A percentile compares a stretch with the other conserved stretches of the same genome.
These are phyloP conservation scores for Kodamaea sagamina DNA, from an alignment of 805 yeast species.

Conservation along the genomic window DNA sequence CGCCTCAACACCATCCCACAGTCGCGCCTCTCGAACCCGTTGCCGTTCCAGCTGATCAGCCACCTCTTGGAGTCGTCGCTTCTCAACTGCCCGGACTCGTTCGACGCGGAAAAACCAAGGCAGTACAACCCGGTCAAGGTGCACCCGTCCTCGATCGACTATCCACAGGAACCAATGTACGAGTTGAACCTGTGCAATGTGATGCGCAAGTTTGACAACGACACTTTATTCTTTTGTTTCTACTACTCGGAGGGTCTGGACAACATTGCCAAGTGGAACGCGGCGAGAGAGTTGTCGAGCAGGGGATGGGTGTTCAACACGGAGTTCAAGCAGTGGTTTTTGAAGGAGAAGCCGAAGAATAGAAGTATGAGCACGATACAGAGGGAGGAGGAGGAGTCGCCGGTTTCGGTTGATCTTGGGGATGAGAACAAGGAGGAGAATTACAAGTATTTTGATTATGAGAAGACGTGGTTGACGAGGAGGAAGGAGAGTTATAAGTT, in stretches of 20 bases:
- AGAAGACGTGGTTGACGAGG: conserved; percentile 54
- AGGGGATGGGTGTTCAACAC: conserved; percentile 84
- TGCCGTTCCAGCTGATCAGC: conserved; percentile 54
- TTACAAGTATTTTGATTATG: conserved; percentile 86
- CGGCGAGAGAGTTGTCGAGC: conserved; percentile 75
- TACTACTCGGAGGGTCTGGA: conserved; percentile 62
- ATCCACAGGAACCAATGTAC: conserved; percentile 82
- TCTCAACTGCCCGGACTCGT: conserved; percentile 89
- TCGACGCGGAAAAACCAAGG: conserved; percentile 83
- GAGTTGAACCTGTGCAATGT: conserved; percentile 62
- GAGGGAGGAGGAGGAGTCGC: conserved; percentile 17
- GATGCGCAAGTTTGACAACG: conserved; percentile 73
- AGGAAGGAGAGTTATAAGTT: conserved; percentile 44
- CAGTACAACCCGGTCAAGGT: conserved; percentile 76
- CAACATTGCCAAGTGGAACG: conserved; percentile 43
- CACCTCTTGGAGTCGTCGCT: conserved; percentile 73
- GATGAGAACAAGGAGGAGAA: conserved; percentile 45
- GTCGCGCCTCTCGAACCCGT: conserved; percentile 51
- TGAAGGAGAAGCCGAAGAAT: conserved; percentile 50
- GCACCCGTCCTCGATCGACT: conserved; percentile 86
- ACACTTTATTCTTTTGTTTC: conserved; percentile 88
- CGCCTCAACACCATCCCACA: conserved; percentile 33
- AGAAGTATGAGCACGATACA: conserved; percentile 27
- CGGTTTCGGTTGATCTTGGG: conserved; percentile 17
- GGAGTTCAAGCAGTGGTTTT: conserved; percentile 78